A percentile compares a stretch with the other conserved stretches of the same genome.
Conservation (phyloP, 306 rosid genomes). For the Casuarina equisetifolia region DNA sequence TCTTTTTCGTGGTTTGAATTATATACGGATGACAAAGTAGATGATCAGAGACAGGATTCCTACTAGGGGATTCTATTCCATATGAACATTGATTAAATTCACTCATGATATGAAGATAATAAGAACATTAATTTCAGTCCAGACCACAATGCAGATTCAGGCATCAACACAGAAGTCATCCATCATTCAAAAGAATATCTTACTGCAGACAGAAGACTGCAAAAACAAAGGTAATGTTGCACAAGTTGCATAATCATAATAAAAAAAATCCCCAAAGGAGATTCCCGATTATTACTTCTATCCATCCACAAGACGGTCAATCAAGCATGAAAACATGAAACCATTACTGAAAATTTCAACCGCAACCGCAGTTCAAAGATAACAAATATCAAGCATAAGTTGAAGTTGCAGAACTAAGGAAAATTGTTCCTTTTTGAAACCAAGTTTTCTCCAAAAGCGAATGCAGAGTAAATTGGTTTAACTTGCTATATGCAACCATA, state of each 20-base stretch:
- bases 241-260: not conserved
- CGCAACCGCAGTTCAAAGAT: not conserved
- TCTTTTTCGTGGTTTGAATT: not conserved
- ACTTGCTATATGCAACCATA: not conserved
- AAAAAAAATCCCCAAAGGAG: not conserved
- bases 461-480: not conserved
- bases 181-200: not conserved
- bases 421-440: not conserved
- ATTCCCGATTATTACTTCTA: not conserved
- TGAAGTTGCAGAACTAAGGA: no score
- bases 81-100: not conserved
- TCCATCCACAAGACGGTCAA: not conserved
- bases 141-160: not conserved
- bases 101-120: not conserved
- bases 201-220: not conserved
- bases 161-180: not conserved
- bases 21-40: not conserved
- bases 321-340: not conserved
- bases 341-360: not conserved
- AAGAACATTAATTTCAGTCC: not conserved
- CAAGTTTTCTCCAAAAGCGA: not conserved
- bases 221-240: not conserved
- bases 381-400: not conserved
- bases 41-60: not conserved
- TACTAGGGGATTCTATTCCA: no score